These are phyloP conservation scores for Phytophthora idaei DNA, from an alignment of 352 stramenopile species.

Conservation along the genomic window DNA sequence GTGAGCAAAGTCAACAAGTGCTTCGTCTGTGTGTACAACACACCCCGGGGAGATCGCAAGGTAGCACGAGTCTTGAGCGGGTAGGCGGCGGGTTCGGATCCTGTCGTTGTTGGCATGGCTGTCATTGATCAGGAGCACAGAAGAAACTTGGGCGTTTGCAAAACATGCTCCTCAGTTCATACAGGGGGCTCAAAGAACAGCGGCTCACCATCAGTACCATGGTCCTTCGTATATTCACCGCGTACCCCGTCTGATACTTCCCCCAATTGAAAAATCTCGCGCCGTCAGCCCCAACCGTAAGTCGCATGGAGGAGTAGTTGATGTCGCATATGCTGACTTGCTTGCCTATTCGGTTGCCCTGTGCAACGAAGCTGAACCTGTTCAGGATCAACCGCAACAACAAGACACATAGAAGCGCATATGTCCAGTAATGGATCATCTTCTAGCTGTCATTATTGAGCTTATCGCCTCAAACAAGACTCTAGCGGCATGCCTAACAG, in stretches of 20 bases:
- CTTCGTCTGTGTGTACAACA: slow-evolving; percentile 30
- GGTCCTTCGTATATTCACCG: slow-evolving; percentile 2
- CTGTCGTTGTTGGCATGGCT: not conserved
- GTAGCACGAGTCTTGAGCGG: slow-evolving; percentile 20
- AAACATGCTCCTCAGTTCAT: not conserved
- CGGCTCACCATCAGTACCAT: slow-evolving; percentile 3
- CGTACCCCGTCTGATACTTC: slow-evolving; percentile 9
- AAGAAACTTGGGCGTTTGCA: not conserved
- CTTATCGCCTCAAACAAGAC: slow-evolving; percentile 7
- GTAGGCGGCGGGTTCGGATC: not conserved
- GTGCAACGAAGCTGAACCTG: not conserved
- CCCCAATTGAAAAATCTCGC: slow-evolving; percentile 9
- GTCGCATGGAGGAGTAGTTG: slow-evolving; percentile 6
- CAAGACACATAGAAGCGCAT: not conserved
- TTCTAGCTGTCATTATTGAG: slow-evolving; percentile 9
- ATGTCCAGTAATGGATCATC: not conserved
- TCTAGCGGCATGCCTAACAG: not conserved
- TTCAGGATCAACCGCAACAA: not conserved
- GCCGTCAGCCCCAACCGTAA: not conserved
- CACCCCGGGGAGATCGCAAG: slow-evolving; percentile 5
- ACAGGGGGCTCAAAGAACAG: not conserved
- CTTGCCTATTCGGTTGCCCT: not conserved
- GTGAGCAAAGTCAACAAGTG: slow-evolving; percentile 36
- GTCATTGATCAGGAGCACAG: slow-evolving; percentile 1
- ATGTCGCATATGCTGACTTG: not conserved